Percentiles rank a stretch among this genome's conserved stretches.
Evolutionary conservation across 2,329 filamentous ascomycete genomes (phyloP).

Genomic region (Clarireedia monteithiana): DNA sequence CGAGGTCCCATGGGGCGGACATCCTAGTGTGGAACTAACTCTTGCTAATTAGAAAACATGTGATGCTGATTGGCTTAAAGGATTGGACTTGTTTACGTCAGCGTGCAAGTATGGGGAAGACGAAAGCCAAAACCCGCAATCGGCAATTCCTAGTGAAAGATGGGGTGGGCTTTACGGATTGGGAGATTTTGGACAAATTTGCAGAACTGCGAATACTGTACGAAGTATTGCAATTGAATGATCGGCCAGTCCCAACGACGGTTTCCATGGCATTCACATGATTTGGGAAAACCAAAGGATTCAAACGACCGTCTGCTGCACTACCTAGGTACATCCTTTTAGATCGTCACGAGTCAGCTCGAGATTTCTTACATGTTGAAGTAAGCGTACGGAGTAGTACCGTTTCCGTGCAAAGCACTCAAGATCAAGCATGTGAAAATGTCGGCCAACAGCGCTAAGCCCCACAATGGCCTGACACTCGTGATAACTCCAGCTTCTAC

Average conservation of each 20-base stretch:
- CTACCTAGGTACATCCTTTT: too few relatives aligned
- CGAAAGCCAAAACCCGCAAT: neutral
- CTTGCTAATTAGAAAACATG: slow-evolving; percentile 4
- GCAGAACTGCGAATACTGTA: too few relatives aligned
- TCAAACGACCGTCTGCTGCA: neutral
- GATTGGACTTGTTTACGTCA: slow-evolving; percentile 1
- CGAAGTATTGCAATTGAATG: too few relatives aligned
- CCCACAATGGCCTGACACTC: too few relatives aligned
- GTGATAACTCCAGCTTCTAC: too few relatives aligned
- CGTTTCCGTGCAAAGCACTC: too few relatives aligned
- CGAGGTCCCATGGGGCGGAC: slow-evolving; percentile 1
- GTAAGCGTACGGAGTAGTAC: too few relatives aligned
- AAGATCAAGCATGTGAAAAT: too few relatives aligned
- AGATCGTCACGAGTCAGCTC: neutral
- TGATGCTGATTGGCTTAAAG: neutral
- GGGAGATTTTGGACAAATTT: too few relatives aligned
- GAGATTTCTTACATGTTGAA: neutral
- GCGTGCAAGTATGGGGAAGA: neutral
- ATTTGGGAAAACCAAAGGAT: neutral
- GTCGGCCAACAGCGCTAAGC: too few relatives aligned
- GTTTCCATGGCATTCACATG: too few relatives aligned
- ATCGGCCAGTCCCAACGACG: too few relatives aligned
- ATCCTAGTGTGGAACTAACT: neutral
- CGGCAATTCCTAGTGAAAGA: neutral
- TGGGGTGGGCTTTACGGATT: neutral